phyloP scores from a whole-genome alignment of 1,284 basidiomycete genomes.

The Ganoderma leucocontextum region DNA sequence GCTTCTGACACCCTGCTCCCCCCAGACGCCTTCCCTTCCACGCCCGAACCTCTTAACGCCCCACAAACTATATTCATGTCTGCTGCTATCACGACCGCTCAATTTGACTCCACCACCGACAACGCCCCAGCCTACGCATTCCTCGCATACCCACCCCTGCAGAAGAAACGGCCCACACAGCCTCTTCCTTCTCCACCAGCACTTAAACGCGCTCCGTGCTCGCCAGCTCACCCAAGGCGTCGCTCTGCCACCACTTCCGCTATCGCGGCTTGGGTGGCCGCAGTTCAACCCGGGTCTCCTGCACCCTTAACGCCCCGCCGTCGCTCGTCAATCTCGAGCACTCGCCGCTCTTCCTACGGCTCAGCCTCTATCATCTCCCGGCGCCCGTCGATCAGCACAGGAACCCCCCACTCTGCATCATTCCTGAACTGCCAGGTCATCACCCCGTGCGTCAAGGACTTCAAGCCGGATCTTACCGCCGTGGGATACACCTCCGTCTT shows the following conservation, averaged over 20 bases:
- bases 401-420: conserved; percentile 43
- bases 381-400: conserved; percentile 45
- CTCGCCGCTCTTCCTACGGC: conserved; percentile 45
- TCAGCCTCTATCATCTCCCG: conserved; percentile 39
- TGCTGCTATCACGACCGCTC: conserved; percentile 23
- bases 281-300: conserved; percentile 74
- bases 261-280: conserved; percentile 62
- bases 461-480: conserved; percentile 59
- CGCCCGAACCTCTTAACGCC: conserved; percentile 9
- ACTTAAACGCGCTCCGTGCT: conserved; percentile 44
- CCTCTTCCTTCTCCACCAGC: conserved; percentile 42
- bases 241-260: conserved; percentile 46
- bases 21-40: conserved; percentile 22
- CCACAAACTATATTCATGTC: conserved; percentile 33
- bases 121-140: conserved; percentile 41
- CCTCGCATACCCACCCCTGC: conserved; percentile 43
- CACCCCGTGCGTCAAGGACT: conserved; percentile 49
- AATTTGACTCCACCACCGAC: conserved; percentile 19
- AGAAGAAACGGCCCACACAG: conserved; percentile 45
- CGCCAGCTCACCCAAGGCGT: conserved; percentile 40
- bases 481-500: conserved; percentile 74
- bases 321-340: conserved; percentile 39
- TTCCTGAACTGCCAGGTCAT: conserved; percentile 48
- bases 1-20: conserved; percentile 2
- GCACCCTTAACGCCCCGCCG: conserved; percentile 47